Conservation (phyloP, 2,329 filamentous ascomycete species). For the Alternaria gansuensis region DNA sequence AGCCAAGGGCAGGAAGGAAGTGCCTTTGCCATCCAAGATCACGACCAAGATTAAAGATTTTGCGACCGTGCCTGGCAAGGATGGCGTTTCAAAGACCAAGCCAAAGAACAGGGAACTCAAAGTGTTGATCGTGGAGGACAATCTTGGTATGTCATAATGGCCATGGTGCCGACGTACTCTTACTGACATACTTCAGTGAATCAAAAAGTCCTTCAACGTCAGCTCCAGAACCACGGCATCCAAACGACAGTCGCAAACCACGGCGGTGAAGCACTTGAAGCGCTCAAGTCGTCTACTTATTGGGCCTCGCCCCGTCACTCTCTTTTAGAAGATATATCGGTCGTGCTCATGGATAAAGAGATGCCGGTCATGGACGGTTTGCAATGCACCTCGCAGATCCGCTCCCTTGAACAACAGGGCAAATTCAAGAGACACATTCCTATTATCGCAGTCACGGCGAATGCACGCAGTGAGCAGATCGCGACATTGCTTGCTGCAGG, state of each 20-base stretch:
- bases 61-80: conserved; percentile 33
- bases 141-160: conserved; percentile 40
- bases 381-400: conserved; percentile 50
- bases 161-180: too few relatives aligned
- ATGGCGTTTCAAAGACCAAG: conserved; percentile 18
- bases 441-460: conserved; percentile 56
- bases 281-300: conserved; percentile 55
- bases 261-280: conserved; percentile 59
- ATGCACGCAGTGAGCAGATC: conserved; percentile 54
- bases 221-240: conserved; percentile 60
- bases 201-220: conserved; percentile 60
- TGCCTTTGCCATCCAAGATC: conserved; percentile 10
- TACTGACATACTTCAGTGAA: conserved; percentile 51
- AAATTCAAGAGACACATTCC: conserved; percentile 49
- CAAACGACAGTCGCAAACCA: conserved; percentile 60
- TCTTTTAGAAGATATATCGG: conserved; percentile 34
- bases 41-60: conserved; percentile 50
- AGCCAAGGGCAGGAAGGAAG: conserved; percentile 29
- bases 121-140: conserved; percentile 57
- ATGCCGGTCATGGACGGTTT: conserved; percentile 57
- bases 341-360: conserved; percentile 53
- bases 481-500: conserved; percentile 50
- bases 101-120: conserved; percentile 35
- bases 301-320: conserved; percentile 45
- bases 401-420: conserved; percentile 50